Base-by-base conservation (phyloP, 2,329 filamentous ascomycete genomes). In the Cladobotryum protrusum region DNA sequence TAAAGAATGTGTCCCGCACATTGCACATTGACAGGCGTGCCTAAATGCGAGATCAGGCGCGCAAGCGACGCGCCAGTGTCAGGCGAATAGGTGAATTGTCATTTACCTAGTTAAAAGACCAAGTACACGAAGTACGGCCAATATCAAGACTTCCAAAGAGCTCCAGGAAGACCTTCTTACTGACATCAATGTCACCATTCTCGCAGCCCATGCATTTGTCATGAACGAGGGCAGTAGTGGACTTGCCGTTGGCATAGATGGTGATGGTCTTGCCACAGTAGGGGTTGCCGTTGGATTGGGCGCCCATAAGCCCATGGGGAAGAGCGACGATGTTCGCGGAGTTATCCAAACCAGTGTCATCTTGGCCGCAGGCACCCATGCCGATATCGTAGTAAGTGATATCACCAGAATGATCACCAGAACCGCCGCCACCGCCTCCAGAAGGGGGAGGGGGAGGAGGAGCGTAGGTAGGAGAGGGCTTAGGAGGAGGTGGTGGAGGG, bases 201-300 rank as follows among this genome's bases (percentile, higher is more conserved):
- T 46, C 61, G 66, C 88, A 93, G 59, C 84, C 83, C 69, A 79
- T 78, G 75, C 88, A 93, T 72, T 87, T 89, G 73, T 93, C 88
- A 47, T 77, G 77, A 54, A 91, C 79, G 3, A 59, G 76, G 54
- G 81, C 87, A 2, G 66, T 72, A 58, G 72, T 64, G 2, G 74
- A 75, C 65, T 78, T 78, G 65, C 86, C 86, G 45, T 76, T 73
- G 63, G 72, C 73, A 37, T 60, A 70, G 70, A 90, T 81, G 56
- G 76, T 82, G 61, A 91, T 78, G 44, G 70, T 81, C 71, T 82
- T 78, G 64, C 82, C 83, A 68, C 89, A 93, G 65, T 81, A 78
- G 43, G 80, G 77, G 74, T 90, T 87, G 58, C 67, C 72, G 72
- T 87, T 89, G 60, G 83, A 83, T 48, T 65, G 62, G 1, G 63